Evolutionary conservation across 164 flowering plant genomes (phyloP), one percentile per base, ranked within the genome.

Genomic region (Vitis riparia): DNA sequence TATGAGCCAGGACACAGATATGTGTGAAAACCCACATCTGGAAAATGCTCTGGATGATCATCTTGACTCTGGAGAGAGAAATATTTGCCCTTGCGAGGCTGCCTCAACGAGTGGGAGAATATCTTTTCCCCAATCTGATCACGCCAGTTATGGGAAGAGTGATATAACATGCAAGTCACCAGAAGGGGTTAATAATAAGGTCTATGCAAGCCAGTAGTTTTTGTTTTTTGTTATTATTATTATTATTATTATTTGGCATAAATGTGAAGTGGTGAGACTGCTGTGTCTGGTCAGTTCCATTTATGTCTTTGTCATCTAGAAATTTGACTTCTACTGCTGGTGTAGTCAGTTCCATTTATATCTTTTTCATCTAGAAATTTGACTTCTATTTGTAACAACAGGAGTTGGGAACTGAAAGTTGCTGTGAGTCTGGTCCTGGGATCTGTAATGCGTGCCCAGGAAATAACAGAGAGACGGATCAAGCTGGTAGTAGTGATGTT

Each of bases 1-100:
- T 81, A 84, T 94, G 95, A 91, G 89, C 74, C 89, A 83, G 75
- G 93, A 88, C 66, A 65, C 72, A 16, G 87, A 86, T 77, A 67
- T 68, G 64, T 76, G 79, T 82, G 93, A 83, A 66, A 73, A 80
- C 27, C 60, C 81, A 49, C 66, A 73, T 73, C 53, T 50, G 59
- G 82, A 81, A 27, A 61, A 75, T 73, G 56, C 65, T 23, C 59
- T 60, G 30, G 66, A 74, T 65, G 76, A 77, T 19, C 57, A 73
- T 70, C 59, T 52, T 12, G 63, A 51, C 37, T 74, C 68, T 51
- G 74, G 74, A 59, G 85, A 74, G 59, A 76, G 69, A 55, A 73
- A 64, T 62, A 51, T 14, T 70, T 71, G 77, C 65, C 64, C 81
- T 72, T 65, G 73, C 70, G 75, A 71, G 29, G 58, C 75, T 75